Evolutionary conservation across 2,329 filamentous ascomycete species (phyloP), one percentile per base, ranked within the genome.

Genomic region (Colletotrichum tropicicola): DNA sequence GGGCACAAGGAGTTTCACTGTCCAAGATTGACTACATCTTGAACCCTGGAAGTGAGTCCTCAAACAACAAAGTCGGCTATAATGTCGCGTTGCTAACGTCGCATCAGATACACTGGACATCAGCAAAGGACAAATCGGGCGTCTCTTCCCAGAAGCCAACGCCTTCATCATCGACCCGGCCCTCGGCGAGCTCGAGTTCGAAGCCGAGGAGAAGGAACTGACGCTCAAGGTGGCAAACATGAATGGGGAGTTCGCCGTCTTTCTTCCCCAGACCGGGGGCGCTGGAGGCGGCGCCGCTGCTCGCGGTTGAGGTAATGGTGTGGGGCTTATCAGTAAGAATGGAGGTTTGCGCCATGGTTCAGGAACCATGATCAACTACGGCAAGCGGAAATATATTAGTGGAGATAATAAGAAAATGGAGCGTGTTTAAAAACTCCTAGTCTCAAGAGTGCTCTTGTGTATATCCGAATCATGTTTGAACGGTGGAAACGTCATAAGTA

Each of bases 11-110:
- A 32, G 59, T 79, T 19, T 78, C 77, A 1, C 69, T 80, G 6
- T 72, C 74, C 25, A 79, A 80, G 72, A 73, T 81, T 28, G 79
- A 81, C 64, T 81, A 77, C 66, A 76, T 80, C 49, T 70, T 72
- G 30, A 79, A 75, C 52, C 68, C 73, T 13, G 70, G 69, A 39
- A 78, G 77, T 79, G 61, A 70, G 75, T 72, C 41, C 1, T 10
- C 5, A 9, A 15, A 17, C 51, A 41, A 4, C 2, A 5, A 15
- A 3, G 15, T n/a, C n/a, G n/a, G n/a, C n/a, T 35, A 10, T 5
- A 7, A 15, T 5, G 21, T 4, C 4, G 2, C n/a, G 2, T 30
- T 15, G 5, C 56, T 53, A 2, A 61, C 44, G 5, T 15, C 27
- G 32, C 10, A 2, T 28, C 25, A 76, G 75, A 71, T 66, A 67